Evolutionary conservation across 768 basidiomycete genomes (phyloP).

Genomic region (Crepidotus variabilis): DNA sequence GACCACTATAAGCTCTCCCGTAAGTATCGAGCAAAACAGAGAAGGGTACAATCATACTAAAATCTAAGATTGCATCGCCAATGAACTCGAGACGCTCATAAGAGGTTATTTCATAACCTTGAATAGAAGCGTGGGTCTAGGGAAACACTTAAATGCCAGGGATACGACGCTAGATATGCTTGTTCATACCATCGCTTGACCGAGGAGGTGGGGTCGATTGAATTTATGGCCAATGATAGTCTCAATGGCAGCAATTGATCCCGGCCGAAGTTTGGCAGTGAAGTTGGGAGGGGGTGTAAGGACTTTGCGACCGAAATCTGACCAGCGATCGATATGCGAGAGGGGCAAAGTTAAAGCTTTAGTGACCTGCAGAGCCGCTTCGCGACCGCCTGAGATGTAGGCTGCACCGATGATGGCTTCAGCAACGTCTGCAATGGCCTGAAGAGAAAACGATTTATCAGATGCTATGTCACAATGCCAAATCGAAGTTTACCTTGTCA

Average conservation of each 20-base stretch:
- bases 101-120: conserved; percentile 49
- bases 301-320: conserved; percentile 59
- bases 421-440: conserved; percentile 82
- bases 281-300: conserved; percentile 39
- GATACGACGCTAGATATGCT: conserved; percentile 1
- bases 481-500: conserved; percentile 57
- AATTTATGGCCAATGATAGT: conserved; percentile 61
- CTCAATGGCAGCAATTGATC: conserved; percentile 55
- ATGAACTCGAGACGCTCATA: conserved; percentile 83
- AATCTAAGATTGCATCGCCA: conserved; percentile 84
- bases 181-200: conserved; percentile 64
- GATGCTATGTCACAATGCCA: background rate
- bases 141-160: background rate
- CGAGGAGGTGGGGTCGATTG: conserved; percentile 56
- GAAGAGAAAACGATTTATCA: conserved; percentile 2
- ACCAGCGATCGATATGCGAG: conserved; percentile 63
- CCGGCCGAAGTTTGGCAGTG: conserved; percentile 41
- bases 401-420: conserved; percentile 86
- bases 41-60: conserved; percentile 44
- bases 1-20: conserved; percentile 47
- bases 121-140: conserved; percentile 70
- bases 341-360: conserved; percentile 66
- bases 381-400: conserved; percentile 69
- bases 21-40: conserved; percentile 7
- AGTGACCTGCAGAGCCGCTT: conserved; percentile 57